phyloP scores from a whole-genome alignment of 106 monocot genomes.

The Phalaenopsis aphrodite region DNA sequence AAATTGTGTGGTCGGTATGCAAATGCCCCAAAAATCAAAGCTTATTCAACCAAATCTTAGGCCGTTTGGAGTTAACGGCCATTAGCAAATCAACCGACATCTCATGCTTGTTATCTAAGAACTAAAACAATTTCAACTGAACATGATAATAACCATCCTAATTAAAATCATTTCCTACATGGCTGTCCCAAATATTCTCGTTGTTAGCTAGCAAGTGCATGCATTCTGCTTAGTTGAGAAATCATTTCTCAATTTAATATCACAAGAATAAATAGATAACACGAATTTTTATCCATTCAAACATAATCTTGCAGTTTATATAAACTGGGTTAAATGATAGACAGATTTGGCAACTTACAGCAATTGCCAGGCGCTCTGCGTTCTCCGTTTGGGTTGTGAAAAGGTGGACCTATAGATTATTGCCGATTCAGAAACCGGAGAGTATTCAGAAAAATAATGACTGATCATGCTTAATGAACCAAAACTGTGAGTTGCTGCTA shows the following conservation, averaged over 20 bases:
- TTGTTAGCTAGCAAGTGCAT: too few relatives aligned
- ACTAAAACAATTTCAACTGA: too few relatives aligned
- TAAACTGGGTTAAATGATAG: background rate
- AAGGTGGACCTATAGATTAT: slow-evolving; percentile 45
- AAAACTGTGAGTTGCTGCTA: background rate
- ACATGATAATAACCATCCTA: too few relatives aligned
- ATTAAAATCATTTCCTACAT: too few relatives aligned
- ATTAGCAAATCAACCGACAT: too few relatives aligned
- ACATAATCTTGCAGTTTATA: background rate
- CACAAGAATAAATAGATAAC: background rate
- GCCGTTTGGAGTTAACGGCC: too few relatives aligned
- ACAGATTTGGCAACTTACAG: slow-evolving; percentile 30
- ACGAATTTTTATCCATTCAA: background rate
- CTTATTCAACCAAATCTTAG: too few relatives aligned
- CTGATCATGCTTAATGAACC: background rate
- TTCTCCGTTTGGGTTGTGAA: slow-evolving; percentile 69
- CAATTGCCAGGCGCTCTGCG: slow-evolving; percentile 56
- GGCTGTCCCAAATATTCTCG: too few relatives aligned
- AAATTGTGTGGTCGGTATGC: too few relatives aligned
- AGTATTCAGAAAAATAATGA: slow-evolving; percentile 1
- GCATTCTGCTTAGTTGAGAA: background rate
- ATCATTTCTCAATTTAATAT: background rate
- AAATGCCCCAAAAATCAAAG: too few relatives aligned
- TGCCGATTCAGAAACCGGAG: background rate
- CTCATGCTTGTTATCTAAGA: too few relatives aligned